Conservation (phyloP, 768 basidiomycete genomes). For the Mycena capillaripes region DNA sequence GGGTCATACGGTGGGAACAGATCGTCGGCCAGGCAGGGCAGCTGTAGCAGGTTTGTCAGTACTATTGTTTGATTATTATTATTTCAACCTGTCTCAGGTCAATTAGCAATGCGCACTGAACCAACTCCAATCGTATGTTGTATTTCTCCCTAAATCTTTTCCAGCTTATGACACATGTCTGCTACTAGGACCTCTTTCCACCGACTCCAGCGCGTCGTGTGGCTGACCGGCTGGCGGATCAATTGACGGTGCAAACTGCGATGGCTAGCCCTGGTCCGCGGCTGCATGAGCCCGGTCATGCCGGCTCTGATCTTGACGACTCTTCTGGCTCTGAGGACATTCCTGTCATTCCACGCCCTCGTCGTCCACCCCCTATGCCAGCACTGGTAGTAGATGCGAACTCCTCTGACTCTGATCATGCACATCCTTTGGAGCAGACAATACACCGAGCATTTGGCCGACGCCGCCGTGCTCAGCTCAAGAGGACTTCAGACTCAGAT, state of each 20-base stretch:
- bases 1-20: too few species aligned
- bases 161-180: background rate
- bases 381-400: too few species aligned
- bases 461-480: background rate
- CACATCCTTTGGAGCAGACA: conserved; percentile 11
- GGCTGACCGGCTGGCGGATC: background rate
- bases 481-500: background rate
- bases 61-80: too few species aligned
- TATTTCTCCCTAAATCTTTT: too few species aligned
- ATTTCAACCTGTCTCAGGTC: too few species aligned
- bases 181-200: conserved; percentile 7
- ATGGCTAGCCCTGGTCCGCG: conserved; percentile 14
- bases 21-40: too few species aligned
- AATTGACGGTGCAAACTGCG: conserved; percentile 2
- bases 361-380: background rate
- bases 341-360: conserved; percentile 1
- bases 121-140: too few species aligned
- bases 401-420: background rate
- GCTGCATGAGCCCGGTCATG: background rate
- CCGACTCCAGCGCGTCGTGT: conserved; percentile 6
- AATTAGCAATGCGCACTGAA: too few species aligned
- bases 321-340: background rate
- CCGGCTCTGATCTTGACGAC: background rate
- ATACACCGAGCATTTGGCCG: conserved; percentile 2
- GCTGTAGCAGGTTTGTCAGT: too few species aligned